A percentile compares a stretch with the other conserved stretches of the same genome.
phyloP scores from a whole-genome alignment of 192 early-diverging fungal species.

The Rhizoclosmatium sp. region DNA sequence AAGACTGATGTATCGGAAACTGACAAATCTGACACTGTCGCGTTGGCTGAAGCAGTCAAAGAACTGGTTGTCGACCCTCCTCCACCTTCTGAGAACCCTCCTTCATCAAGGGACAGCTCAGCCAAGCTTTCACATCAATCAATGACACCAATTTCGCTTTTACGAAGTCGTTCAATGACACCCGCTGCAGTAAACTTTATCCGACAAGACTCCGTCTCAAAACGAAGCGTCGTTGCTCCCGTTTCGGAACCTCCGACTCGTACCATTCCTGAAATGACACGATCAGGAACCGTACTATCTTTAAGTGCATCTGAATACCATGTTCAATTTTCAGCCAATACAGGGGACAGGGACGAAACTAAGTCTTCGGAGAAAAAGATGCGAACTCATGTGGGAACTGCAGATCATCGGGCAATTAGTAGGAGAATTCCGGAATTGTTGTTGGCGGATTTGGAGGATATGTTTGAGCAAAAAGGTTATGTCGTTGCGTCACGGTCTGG shows the following conservation, averaged over 20 bases:
- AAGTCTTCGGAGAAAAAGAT: conserved; percentile 8
- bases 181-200: background rate
- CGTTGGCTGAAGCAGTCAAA: no score
- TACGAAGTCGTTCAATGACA: background rate
- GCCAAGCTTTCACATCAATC: background rate
- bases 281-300: conserved; percentile 23
- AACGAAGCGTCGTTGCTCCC: background rate
- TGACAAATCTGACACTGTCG: no score
- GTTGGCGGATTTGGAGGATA: conserved; percentile 25
- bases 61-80: no score
- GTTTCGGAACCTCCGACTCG: background rate
- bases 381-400: conserved; percentile 29
- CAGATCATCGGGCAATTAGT: conserved; percentile 33
- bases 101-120: no score
- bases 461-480: conserved; percentile 28
- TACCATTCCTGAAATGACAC: conserved; percentile 5
- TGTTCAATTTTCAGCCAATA: conserved; percentile 10
- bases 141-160: background rate
- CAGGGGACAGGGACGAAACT: conserved; percentile 2
- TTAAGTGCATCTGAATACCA: conserved; percentile 35
- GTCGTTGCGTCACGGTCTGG: background rate
- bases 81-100: no score
- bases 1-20: no score
- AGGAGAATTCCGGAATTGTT: conserved; percentile 27
- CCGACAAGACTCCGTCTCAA: no score